A percentile compares a stretch with the other conserved stretches of the same genome.
Evolutionary conservation across 345 rosid genomes (phyloP).

Genomic region (Hibiscus syriacus): DNA sequence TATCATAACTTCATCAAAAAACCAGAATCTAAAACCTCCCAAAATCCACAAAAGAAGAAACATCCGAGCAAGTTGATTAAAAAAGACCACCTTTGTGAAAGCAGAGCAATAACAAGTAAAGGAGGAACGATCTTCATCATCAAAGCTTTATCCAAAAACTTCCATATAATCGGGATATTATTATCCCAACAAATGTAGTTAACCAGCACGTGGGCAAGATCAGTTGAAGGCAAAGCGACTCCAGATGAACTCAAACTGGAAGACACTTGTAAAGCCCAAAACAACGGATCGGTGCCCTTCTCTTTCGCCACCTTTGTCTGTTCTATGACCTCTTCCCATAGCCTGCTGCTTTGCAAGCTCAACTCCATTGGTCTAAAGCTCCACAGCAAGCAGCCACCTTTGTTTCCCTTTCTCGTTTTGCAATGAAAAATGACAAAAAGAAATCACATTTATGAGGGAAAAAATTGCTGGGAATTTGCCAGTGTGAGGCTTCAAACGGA

Average conservation of each 20-base stretch:
- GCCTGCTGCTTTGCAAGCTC: conserved; percentile 23
- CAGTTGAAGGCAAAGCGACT: conserved; percentile 55
- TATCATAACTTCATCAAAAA: not conserved
- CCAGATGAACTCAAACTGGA: conserved; percentile 54
- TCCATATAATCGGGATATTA: conserved; percentile 78
- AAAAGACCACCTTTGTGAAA: conserved; percentile 46
- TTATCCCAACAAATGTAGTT: conserved; percentile 85
- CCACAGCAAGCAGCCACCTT: not conserved
- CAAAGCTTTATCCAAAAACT: conserved; percentile 81
- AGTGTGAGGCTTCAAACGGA: not conserved
- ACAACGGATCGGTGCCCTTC: conserved; percentile 55
- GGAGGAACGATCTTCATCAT: conserved; percentile 64
- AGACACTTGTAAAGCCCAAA: conserved; percentile 65
- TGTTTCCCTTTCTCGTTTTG: not conserved
- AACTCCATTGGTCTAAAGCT: conserved; percentile 24
- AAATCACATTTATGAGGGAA: not conserved
- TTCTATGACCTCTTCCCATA: conserved; percentile 61
- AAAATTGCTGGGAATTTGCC: not conserved
- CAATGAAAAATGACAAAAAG: not conserved
- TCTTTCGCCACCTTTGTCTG: conserved; percentile 59
- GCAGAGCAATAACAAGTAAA: conserved; percentile 68
- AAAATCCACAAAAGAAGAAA: not conserved
- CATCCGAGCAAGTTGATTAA: not conserved
- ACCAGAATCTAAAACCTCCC: conserved; percentile 1
- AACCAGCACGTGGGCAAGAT: conserved; percentile 59